phyloP scores from a whole-genome alignment of 2,329 filamentous ascomycete species.

The Colletotrichum brevisporum region DNA sequence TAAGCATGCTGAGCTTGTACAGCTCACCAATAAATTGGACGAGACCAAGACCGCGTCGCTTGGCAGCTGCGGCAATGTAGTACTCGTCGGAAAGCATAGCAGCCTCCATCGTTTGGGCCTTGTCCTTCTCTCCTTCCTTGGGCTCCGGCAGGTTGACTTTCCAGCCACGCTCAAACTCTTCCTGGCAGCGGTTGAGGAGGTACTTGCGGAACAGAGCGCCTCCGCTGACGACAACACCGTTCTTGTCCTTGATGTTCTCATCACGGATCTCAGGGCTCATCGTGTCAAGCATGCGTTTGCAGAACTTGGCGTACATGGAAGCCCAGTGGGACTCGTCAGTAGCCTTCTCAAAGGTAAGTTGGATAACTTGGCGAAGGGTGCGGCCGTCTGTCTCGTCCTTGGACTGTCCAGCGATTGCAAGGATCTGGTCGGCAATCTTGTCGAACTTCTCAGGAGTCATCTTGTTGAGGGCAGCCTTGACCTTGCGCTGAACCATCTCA shows the following conservation, averaged over 20 bases:
- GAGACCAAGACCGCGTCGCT: slow-evolving; percentile 95
- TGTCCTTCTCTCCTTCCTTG: slow-evolving; percentile 70
- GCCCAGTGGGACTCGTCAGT: slow-evolving; percentile 99
- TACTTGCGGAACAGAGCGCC: slow-evolving; percentile 98
- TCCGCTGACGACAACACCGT: slow-evolving; percentile 88
- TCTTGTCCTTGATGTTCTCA: slow-evolving; percentile 93
- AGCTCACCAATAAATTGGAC: slow-evolving; percentile 99
- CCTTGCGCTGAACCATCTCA: slow-evolving; percentile 96
- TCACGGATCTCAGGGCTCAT: slow-evolving; percentile 97
- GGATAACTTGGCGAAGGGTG: slow-evolving; percentile 96
- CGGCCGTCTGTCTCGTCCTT: slow-evolving; percentile 96
- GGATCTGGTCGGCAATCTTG: slow-evolving; percentile 92
- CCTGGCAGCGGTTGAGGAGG: slow-evolving; percentile 96
- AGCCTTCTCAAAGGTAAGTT: slow-evolving; percentile 99
- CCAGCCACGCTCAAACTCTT: slow-evolving; percentile 99
- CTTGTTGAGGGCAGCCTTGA: slow-evolving; percentile 99
- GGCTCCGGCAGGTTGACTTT: slow-evolving; percentile 88
- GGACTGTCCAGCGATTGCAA: slow-evolving; percentile 92
- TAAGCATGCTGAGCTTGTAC: slow-evolving; percentile 99
- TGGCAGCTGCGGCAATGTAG: slow-evolving; percentile 92
- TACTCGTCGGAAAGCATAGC: slow-evolving; percentile 95
- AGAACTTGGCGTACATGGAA: slow-evolving; percentile 99
- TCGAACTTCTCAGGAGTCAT: slow-evolving; percentile 99
- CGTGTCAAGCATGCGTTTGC: slow-evolving; percentile 94
- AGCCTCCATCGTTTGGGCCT: slow-evolving; percentile 74